Conservation (phyloP, 495 filamentous ascomycete species). For the Annulohypoxylon stygium region DNA sequence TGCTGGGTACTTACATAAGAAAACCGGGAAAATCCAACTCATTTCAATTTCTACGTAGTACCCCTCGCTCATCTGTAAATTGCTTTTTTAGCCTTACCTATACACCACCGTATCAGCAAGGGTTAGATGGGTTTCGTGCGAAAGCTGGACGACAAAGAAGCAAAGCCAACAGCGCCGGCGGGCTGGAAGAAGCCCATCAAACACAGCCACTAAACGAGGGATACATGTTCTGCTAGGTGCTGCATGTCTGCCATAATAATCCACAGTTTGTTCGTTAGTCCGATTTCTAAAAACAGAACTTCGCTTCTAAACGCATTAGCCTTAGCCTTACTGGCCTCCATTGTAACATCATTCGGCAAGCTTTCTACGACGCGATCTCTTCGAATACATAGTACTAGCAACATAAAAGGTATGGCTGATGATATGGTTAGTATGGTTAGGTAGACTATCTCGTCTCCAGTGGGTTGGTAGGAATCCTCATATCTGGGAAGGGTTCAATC, state of each 20-base stretch:
- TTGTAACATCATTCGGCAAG: background rate
- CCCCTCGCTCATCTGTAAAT: background rate
- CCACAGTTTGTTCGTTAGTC: constrained; percentile 20
- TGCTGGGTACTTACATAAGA: background rate
- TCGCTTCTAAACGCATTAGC: constrained; percentile 11
- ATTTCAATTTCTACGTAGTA: background rate
- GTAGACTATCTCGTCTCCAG: background rate
- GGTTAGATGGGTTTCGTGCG: constrained; percentile 12
- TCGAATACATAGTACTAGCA: background rate
- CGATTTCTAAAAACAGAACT: constrained; percentile 41
- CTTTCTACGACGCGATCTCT: background rate
- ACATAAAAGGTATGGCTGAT: background rate
- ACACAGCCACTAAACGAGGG: constrained; percentile 23
- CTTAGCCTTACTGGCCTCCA: constrained; percentile 1
- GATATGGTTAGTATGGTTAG: background rate
- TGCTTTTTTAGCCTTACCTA: background rate
- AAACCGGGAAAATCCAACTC: background rate
- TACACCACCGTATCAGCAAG: constrained; percentile 8
- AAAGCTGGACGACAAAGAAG: constrained; percentile 13
- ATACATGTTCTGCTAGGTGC: background rate
- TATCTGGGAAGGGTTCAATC: constrained; percentile 9
- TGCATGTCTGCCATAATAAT: constrained; percentile 2
- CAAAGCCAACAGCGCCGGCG: background rate
- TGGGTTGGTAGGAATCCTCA: constrained; percentile 3
- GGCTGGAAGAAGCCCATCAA: background rate